These are phyloP conservation scores for Fusarium palustre DNA, from an alignment of 2,329 filamentous ascomycete genomes.

Conservation along the genomic window DNA sequence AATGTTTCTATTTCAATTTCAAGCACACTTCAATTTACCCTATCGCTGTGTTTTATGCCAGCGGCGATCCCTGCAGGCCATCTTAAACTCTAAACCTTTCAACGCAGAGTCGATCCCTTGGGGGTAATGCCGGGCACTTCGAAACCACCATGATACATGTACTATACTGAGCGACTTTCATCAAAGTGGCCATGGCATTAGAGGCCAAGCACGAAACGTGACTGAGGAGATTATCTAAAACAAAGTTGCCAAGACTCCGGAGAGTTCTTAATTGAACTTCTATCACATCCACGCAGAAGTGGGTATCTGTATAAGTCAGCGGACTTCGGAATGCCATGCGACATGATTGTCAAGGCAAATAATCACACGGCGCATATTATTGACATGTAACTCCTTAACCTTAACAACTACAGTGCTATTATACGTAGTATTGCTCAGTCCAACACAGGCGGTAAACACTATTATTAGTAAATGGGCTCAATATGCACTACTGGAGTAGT, in stretches of 20 bases:
- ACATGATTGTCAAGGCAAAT: background rate
- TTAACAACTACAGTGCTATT: background rate
- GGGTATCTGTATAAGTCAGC: constrained; percentile 6
- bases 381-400: background rate
- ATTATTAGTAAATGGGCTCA: background rate
- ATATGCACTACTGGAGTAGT: background rate
- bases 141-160: constrained; percentile 24
- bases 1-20: constrained; percentile 6
- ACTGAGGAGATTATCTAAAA: background rate
- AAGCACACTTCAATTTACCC: background rate
- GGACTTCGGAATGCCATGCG: constrained; percentile 1
- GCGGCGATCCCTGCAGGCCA: constrained; percentile 24
- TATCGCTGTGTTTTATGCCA: constrained; percentile 11
- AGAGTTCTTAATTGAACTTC: background rate
- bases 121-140: background rate
- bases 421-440: background rate
- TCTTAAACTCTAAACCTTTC: constrained; percentile 13
- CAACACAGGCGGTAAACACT: background rate
- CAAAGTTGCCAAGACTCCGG: background rate
- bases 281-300: background rate
- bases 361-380: background rate
- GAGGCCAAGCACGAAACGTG: background rate
- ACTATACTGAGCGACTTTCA: background rate
- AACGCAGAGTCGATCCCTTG: background rate
- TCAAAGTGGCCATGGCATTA: background rate